Base-by-base conservation (phyloP, 306 rosid species). In the Hylodesmum podocarpum region DNA sequence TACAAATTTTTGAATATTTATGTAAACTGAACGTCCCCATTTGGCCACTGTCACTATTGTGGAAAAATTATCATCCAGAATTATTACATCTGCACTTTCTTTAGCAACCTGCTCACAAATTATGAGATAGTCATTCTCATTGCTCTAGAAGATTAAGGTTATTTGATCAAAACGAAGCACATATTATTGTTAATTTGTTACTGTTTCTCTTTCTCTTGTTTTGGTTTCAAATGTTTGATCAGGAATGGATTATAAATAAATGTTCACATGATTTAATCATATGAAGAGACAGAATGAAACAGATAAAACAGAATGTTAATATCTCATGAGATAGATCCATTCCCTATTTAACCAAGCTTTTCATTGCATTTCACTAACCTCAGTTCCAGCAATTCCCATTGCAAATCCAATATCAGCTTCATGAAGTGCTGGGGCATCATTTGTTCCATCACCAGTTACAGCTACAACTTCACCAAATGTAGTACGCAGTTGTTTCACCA, bases 341-440 rank as follows among this genome's bases (percentile, higher is more conserved):
- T 69, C 29, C 18, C 27, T 53, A 59, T 59, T 22, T 18, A 3
- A 39, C 43, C 33, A 24, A 25, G 40, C 46, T 57, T 66, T 19
- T 68, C 51, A 43, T 78, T 19, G 66, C 21, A 71, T 18, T 43
- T 18, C 58, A 64, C 91, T 83, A 74, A 88, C 99, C 90, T 95
- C 99, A 49, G 99, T 95, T 71, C 99, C 99, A 39, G 97, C 97
- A 55, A 95, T 90, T 46, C 99, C 99, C 99, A 95, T 95, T 74
- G 99, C 99, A 41, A 95, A 87, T 81, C 99, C 99, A 77, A 95
- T 95, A 77, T 95, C 99, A 13, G 99, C 99, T 84, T 95, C 97
- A 46, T 92, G 99, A 82, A 95, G 99, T n/a, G 99, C 97, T 0
- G 99, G 97, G 43, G 99, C 99, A 76, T 95, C 99, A 57, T 95